Evolutionary conservation across 495 filamentous ascomycete genomes (phyloP), one percentile per base, ranked within the genome.

Genomic region (Niebla homalea): DNA sequence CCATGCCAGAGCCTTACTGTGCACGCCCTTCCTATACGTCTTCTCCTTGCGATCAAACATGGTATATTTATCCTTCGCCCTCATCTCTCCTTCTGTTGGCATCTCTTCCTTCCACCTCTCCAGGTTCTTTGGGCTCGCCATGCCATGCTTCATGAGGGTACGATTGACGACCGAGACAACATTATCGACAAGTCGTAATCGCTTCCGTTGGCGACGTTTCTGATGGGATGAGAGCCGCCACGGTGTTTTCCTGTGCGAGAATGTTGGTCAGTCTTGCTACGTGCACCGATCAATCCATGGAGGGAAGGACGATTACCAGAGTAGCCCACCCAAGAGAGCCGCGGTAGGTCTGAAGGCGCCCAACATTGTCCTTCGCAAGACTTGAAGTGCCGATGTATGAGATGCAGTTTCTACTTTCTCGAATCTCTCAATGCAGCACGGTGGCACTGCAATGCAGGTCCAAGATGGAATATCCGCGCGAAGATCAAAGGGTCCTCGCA

Each of bases 21-120:
- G 92, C 61, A 97, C 87, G 16, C 85, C 82, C 78, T 98, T 98
- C 64, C 92, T 74, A 68, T 98, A 98, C 54, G 73, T 79, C 80
- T 86, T 94, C 72, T 83, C 89, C 66, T 95, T 96, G 57, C 89
- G 80, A 67, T 93, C 89, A 70, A 97, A 98, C 54, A 98, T 81
- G 19, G 89, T 94, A 70, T 98, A 98, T 67, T 98, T 98, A 68
- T 98, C 92, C 66, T 79, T 84, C 40, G 92, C 81, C 63, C 93
- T 64, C 92, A 98, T 98, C 73, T 97, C 88, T 64, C 79, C 77
- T 76, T 98, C 92, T 25, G 78, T 84, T 19, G 92, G 92, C 92
- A 98, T 98, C 68, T 94, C 87, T 46, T 69, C 71, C 68, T 87
- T 94, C 92, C 92, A 98, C 56, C 80, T 71, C 65, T 89, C 80